phyloP scores from a whole-genome alignment of 306 rosid genomes.

The Amphicarpaea edgeworthii region DNA sequence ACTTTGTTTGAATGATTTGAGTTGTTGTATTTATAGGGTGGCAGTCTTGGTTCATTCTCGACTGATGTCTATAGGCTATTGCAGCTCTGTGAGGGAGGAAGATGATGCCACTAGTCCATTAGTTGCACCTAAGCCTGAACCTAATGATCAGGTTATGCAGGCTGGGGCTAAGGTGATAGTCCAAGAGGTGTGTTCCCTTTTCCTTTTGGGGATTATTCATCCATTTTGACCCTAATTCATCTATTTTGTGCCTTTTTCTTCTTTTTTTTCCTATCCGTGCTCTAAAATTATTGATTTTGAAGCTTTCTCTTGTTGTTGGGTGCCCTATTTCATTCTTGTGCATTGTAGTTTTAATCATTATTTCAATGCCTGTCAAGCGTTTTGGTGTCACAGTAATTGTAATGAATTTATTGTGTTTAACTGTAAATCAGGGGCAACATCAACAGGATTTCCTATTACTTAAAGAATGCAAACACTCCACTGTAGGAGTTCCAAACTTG shows the following conservation, averaged over 20 bases:
- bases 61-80: constrained; percentile 76
- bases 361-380: constrained; percentile 3
- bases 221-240: neutral
- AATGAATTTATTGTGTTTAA: constrained; percentile 56
- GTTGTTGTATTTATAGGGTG: constrained; percentile 66
- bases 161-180: constrained; percentile 56
- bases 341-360: neutral
- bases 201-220: constrained; percentile 23
- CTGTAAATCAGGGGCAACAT: constrained; percentile 56
- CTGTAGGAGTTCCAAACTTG: constrained; percentile 59
- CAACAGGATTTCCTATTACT: constrained; percentile 62
- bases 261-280: neutral
- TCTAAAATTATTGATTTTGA: constrained; percentile 11
- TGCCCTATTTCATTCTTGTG: neutral
- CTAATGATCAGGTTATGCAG: constrained; percentile 56
- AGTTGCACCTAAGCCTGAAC: constrained; percentile 76
- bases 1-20: constrained; percentile 43
- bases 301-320: neutral
- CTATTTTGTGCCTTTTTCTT: neutral
- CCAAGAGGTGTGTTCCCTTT: constrained; percentile 58
- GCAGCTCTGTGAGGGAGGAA: constrained; percentile 87
- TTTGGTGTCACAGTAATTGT: constrained; percentile 34
- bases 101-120: constrained; percentile 89
- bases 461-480: constrained; percentile 63
- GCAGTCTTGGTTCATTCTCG: constrained; percentile 83